A percentile compares a stretch with the other conserved stretches of the same genome.
Evolutionary conservation across 202 grass and related monocot species (phyloP).

Genomic region (Carex sylvatica): DNA sequence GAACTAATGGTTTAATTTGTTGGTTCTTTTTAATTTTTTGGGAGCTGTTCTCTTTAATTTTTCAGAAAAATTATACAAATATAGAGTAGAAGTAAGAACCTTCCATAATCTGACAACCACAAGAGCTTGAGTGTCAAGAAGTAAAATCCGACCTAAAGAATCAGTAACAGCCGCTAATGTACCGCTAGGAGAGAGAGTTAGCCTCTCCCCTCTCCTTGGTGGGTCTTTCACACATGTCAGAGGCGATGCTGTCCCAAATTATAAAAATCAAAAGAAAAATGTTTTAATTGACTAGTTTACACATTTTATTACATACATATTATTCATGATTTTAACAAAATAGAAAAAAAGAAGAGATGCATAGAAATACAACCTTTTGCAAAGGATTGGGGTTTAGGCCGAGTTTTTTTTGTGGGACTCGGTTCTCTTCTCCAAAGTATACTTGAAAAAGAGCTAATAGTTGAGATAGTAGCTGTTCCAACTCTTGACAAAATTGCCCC

Average conservation of each 20-base stretch:
- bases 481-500: conserved; percentile 92
- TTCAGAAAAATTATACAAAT: neutral
- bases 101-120: conserved; percentile 96
- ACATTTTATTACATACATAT: neutral
- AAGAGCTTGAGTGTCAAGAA: conserved; percentile 88
- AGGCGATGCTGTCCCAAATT: conserved; percentile 55
- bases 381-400: conserved; percentile 78
- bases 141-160: conserved; percentile 87
- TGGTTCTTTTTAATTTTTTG: neutral
- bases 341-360: conserved; percentile 17
- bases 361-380: conserved; percentile 68
- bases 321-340: neutral
- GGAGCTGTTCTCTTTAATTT: neutral
- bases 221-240: conserved; percentile 91
- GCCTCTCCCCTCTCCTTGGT: conserved; percentile 83
- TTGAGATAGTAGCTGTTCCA: conserved; percentile 82
- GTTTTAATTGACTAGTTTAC: neutral
- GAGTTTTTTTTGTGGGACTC: conserved; percentile 60
- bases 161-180: conserved; percentile 92
- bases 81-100: conserved; percentile 39
- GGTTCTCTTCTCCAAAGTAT: conserved; percentile 82
- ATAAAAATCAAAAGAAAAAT: conserved; percentile 27
- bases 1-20: neutral
- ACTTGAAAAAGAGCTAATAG: conserved; percentile 93
- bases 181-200: conserved; percentile 85